A percentile compares a stretch with the other conserved stretches of the same genome.
These are phyloP conservation scores for Polyporus tsugae DNA, from an alignment of 1,284 basidiomycete species.

Conservation along the genomic window DNA sequence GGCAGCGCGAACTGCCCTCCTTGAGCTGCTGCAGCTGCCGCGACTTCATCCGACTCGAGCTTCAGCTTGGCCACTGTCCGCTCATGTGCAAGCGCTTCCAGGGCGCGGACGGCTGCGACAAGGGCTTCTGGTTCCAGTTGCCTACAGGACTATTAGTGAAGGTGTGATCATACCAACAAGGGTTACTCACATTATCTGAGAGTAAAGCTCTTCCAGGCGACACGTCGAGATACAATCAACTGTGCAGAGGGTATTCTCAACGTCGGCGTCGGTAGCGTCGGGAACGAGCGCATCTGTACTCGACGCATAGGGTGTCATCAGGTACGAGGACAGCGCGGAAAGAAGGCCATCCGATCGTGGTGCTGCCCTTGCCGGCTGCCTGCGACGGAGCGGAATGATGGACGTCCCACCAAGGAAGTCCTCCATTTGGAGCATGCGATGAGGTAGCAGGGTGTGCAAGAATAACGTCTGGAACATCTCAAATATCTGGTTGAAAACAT, in stretches of 20 bases:
- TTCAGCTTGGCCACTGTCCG: slow-evolving; percentile 80
- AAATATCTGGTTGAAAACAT: slow-evolving; percentile 73
- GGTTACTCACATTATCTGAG: slow-evolving; percentile 83
- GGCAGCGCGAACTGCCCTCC: slow-evolving; percentile 64
- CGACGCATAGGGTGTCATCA: slow-evolving; percentile 92
- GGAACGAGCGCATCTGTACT: slow-evolving; percentile 79
- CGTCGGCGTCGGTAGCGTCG: slow-evolving; percentile 86
- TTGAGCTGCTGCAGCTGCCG: slow-evolving; percentile 44
- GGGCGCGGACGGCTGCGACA: slow-evolving; percentile 82
- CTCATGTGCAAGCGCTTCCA: slow-evolving; percentile 92
- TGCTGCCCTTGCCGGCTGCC: slow-evolving; percentile 70
- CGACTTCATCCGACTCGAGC: slow-evolving; percentile 67
- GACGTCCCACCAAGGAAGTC: slow-evolving; percentile 93
- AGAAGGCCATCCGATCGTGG: slow-evolving; percentile 88
- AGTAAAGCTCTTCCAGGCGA: slow-evolving; percentile 93
- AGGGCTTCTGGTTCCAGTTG: slow-evolving; percentile 82
- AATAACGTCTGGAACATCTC: slow-evolving; percentile 99
- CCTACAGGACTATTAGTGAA: slow-evolving; percentile 48
- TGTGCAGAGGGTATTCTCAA: slow-evolving; percentile 94
- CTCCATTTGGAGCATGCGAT: slow-evolving; percentile 93
- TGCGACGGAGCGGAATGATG: slow-evolving; percentile 87
- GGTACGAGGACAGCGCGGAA: slow-evolving; percentile 94
- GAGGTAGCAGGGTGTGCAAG: slow-evolving; percentile 90
- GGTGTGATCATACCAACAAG: not conserved
- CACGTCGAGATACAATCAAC: slow-evolving; percentile 97